Base-by-base conservation (phyloP, 768 basidiomycete species). In the Arthromyces matolae region DNA sequence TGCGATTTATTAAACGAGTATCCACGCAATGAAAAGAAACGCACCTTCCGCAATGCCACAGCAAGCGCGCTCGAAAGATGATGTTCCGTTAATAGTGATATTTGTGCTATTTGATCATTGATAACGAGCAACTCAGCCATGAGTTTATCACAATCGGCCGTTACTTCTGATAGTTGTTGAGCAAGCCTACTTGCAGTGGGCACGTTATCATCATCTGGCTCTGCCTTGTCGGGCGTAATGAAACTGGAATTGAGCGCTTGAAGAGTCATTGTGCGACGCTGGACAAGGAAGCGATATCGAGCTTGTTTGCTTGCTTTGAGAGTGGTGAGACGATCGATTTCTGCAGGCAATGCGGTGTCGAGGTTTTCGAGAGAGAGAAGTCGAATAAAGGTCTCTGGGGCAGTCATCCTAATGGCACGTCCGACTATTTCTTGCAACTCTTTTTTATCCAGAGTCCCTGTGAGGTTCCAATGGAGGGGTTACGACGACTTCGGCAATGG, bases 1-100 rank as follows among this genome's bases (percentile, higher is more conserved):
- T 19, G 25, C 50, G 33, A 33, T n/a, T n/a, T n/a, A n/a, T n/a
- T n/a, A n/a, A n/a, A n/a, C n/a, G n/a, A n/a, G n/a, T n/a, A n/a
- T n/a, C n/a, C n/a, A n/a, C n/a, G n/a, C n/a, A n/a, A n/a, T n/a
- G n/a, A n/a, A n/a, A n/a, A n/a, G n/a, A n/a, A 31, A 54, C 63
- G 16, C 46, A 77, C 78, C 68, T 92, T 92, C 9, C 88, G 77
- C 42, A 92, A 61, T 1, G 85, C 88, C 53, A 92, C 78, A 0
- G 83, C 80, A 9, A 91, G 75, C 14, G 89, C 86, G n/a, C 85
- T 86, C 1, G 85, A 75, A 67, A 78, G 80, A 64, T 91, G 89
- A 29, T 73, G 65, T 47, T 89, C 83, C 8, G 80, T 71, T 32
- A 88, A 54, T 31, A 71, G 70, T 12, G 72, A 64, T 3, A 91